Percentiles rank a stretch among this genome's conserved stretches.
phyloP scores from a whole-genome alignment of 2,329 filamentous ascomycete species.

The Cordyceps tenuipes region DNA sequence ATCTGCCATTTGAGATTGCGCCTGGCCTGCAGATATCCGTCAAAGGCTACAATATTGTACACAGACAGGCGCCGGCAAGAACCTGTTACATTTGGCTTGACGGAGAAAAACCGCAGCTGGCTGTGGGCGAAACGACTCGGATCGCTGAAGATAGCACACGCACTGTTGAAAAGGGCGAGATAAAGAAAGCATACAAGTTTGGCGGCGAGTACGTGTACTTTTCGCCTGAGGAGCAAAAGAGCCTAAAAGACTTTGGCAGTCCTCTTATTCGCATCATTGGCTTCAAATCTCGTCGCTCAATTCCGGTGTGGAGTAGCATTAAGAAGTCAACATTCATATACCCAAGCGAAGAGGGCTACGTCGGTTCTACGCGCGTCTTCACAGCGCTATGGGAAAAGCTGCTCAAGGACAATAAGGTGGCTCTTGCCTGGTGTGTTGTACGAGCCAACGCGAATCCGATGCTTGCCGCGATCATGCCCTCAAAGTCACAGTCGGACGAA shows the following conservation, averaged over 20 bases:
- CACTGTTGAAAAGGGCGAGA: constrained; percentile 69
- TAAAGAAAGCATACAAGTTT: constrained; percentile 92
- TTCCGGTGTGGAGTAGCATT: constrained; percentile 77
- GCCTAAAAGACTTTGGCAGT: constrained; percentile 70
- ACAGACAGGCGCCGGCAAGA: constrained; percentile 70
- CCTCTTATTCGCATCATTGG: constrained; percentile 83
- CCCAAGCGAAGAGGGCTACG: constrained; percentile 79
- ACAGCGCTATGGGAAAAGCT: constrained; percentile 85
- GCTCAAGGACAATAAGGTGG: constrained; percentile 69
- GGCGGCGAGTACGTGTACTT: constrained; percentile 86
- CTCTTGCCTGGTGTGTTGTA: constrained; percentile 81
- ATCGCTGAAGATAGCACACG: constrained; percentile 71
- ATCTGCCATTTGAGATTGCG: constrained; percentile 78
- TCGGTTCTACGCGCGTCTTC: constrained; percentile 90
- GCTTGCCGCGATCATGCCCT: constrained; percentile 75
- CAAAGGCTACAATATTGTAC: constrained; percentile 85
- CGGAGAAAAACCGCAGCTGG: constrained; percentile 79
- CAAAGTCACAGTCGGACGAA: constrained; percentile 56
- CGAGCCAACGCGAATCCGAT: constrained; percentile 71
- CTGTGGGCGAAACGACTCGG: constrained; percentile 61
- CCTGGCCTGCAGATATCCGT: constrained; percentile 80
- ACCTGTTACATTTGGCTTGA: constrained; percentile 84
- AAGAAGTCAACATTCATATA: constrained; percentile 90
- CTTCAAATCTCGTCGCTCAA: constrained; percentile 71
- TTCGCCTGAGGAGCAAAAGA: constrained; percentile 70